Base-by-base conservation (phyloP, 1,284 basidiomycete genomes). In the Kwoniella shivajii region DNA sequence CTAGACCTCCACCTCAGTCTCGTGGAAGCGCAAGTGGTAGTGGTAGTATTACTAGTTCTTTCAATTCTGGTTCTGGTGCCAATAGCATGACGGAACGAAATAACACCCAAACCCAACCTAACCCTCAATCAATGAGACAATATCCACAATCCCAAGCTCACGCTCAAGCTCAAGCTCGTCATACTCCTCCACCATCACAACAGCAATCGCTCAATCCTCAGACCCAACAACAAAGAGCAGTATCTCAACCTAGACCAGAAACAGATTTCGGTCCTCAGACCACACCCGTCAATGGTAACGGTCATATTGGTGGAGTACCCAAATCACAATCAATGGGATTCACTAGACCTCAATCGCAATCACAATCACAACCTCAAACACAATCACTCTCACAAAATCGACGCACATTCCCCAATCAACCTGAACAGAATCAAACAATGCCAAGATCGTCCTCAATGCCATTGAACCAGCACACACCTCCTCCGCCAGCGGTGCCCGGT, bases 241-340 rank as follows among this genome's bases (percentile, higher is more conserved):
- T 60, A 18, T 64, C 61, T 36, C 53, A 53, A 20, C 56, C 61
- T 20, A 43, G 41, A 31, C 43, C 43, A 10, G 24, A 33, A 13
- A 16, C 33, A 9, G 45, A 47, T 47, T 47, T 47, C 45, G 10
- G 14, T 1, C 45, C 45, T 22, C 45, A 22, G n/a, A 22, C 38
- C 7, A 22, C 39, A 30, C 39, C 16, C 29, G 11, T 30, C 24
- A 14, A 18, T 30, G 44, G 44, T 13, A 11, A 9, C 4, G 29
- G 44, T 31, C 33, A 27, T 46, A 33, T 7, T n/a, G 39, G 29
- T 10, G 42, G 31, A 24, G 42, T 41, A 66, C 72, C 41, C 59
- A 74, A 47, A 67, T 75, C 53, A 57, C 78, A 54, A 69, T 77
- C 61, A 64, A 76, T 61, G 74, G 77, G 67, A 3, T 64, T 64